A percentile compares a stretch with the other conserved stretches of the same genome.
phyloP scores from a whole-genome alignment of 2,329 filamentous ascomycete genomes.

The Talaromyces pinophilus region DNA sequence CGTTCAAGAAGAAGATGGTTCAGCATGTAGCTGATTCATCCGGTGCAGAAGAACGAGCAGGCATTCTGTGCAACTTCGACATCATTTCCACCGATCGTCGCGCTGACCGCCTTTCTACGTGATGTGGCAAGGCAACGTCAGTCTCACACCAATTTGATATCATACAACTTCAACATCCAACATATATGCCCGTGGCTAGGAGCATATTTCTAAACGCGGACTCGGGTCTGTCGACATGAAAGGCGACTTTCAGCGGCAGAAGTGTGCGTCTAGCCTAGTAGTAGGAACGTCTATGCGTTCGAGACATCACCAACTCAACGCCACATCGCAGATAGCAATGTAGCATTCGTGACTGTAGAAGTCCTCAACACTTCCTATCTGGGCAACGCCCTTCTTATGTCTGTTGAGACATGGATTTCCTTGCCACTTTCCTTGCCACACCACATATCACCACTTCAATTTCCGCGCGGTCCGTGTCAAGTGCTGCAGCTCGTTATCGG shows the following conservation, averaged over 20 bases:
- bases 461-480: not conserved
- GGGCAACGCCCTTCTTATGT: not conserved
- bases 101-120: constrained; percentile 5
- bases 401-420: not conserved
- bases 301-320: not conserved
- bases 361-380: not conserved
- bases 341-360: constrained; percentile 14
- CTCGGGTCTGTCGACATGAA: not conserved
- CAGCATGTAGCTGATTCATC: not conserved
- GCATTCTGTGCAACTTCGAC: not conserved
- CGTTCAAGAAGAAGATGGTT: not conserved
- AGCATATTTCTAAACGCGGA: not conserved
- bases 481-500: not conserved
- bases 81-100: not conserved
- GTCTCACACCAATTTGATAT: constrained; percentile 11
- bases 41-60: not conserved
- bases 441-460: not conserved
- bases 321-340: constrained; percentile 1
- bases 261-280: not conserved
- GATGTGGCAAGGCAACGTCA: constrained; percentile 13
- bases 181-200: not conserved
- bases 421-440: not conserved
- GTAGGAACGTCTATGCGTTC: not conserved
- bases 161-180: not conserved
- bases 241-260: not conserved